Percentiles rank a stretch among this genome's conserved stretches.
Evolutionary conservation across 225 moss, liverwort and hornwort genomes (phyloP).

Genomic region (Ulota crispa): DNA sequence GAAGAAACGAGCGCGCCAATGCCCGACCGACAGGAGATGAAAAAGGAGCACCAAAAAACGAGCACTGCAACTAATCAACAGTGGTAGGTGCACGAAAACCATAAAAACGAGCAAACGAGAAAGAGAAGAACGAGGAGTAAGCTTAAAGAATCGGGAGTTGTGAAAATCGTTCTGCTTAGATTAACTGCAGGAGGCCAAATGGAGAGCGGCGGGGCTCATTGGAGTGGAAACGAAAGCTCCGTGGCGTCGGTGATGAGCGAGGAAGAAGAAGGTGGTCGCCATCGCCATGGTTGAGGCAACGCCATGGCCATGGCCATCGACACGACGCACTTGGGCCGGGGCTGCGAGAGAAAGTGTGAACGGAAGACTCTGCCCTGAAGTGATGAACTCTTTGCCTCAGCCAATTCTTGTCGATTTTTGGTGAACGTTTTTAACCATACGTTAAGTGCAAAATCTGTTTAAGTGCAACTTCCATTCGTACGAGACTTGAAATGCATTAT

Average conservation of each 20-base stretch:
- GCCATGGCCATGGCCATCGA: conserved; percentile 22
- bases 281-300: conserved; percentile 10
- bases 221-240: background rate
- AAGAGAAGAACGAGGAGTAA: background rate
- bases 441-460: background rate
- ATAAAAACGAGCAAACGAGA: too few species aligned
- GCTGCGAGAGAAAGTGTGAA: background rate
- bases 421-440: background rate
- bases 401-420: background rate
- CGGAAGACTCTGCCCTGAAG: background rate
- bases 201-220: background rate
- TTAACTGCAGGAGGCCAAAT: background rate
- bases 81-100: background rate
- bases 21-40: background rate
- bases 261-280: background rate
- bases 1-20: conserved; percentile 4
- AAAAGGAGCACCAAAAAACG: background rate
- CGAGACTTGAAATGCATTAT: too few species aligned
- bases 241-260: conserved; percentile 9
- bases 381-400: too few species aligned
- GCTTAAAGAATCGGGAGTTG: background rate
- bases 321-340: background rate
- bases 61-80: background rate
- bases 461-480: background rate
- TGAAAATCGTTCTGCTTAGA: background rate